phyloP scores from a whole-genome alignment of 2,329 filamentous ascomycete species.

The Zymoseptoria crescenta region DNA sequence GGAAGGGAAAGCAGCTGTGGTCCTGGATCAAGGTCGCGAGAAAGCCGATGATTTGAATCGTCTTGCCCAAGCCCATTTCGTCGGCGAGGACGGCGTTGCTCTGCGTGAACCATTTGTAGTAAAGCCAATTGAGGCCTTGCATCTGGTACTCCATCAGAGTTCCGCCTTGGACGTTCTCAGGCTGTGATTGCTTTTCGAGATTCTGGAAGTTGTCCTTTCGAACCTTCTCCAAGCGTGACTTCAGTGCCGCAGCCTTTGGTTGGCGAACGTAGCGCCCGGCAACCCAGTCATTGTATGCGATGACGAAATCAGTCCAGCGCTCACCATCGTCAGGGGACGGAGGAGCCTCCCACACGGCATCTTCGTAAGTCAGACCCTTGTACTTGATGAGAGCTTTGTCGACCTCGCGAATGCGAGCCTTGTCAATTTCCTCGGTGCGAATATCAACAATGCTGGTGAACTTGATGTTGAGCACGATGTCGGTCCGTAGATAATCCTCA shows the following conservation, averaged over 20 bases:
- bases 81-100: constrained; percentile 89
- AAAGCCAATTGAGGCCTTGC: constrained; percentile 89
- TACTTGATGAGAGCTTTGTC: constrained; percentile 77
- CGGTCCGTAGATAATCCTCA: constrained; percentile 74
- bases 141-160: constrained; percentile 90
- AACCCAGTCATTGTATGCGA: constrained; percentile 81
- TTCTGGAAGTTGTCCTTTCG: constrained; percentile 60
- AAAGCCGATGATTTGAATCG: constrained; percentile 81
- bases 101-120: constrained; percentile 75
- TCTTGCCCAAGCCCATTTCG: constrained; percentile 98
- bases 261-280: constrained; percentile 66
- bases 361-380: constrained; percentile 83
- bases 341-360: constrained; percentile 81
- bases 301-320: constrained; percentile 70
- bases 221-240: constrained; percentile 59
- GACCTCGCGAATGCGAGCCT: constrained; percentile 64
- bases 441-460: constrained; percentile 54
- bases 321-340: constrained; percentile 57
- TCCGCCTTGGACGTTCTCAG: constrained; percentile 63
- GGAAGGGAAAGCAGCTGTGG: constrained; percentile 76
- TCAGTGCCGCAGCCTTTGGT: constrained; percentile 49
- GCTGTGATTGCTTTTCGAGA: constrained; percentile 64
- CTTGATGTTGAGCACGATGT: constrained; percentile 79
- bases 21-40: constrained; percentile 59
- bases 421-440: constrained; percentile 59